Conservation (phyloP, 129 eudicot species). For the Chrysanthemum makinoi region DNA sequence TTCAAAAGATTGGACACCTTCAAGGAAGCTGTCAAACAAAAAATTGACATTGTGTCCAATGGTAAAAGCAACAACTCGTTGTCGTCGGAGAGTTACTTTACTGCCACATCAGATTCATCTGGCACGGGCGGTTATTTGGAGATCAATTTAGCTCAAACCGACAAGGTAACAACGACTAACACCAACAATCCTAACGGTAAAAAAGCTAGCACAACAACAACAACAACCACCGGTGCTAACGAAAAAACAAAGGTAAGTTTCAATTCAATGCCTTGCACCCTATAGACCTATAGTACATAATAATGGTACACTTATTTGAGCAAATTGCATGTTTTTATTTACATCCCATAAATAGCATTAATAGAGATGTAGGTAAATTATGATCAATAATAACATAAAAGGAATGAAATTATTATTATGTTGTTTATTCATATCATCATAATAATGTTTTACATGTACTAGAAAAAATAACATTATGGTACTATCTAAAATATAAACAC, state of each 20-base stretch:
- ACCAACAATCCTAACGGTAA: constrained; percentile 11
- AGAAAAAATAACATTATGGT: too few species aligned
- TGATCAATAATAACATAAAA: too few species aligned
- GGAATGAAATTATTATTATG: too few species aligned
- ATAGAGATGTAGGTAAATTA: too few species aligned
- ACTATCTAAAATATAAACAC: too few species aligned
- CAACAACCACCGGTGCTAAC: constrained; percentile 22
- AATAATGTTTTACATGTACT: too few species aligned
- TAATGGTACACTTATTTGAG: not conserved
- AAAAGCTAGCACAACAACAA: constrained; percentile 35
- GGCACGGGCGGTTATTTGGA: constrained; percentile 33
- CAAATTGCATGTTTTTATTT: not conserved
- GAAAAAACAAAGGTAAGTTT: constrained; percentile 44
- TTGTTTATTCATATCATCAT: too few species aligned
- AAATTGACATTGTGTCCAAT: constrained; percentile 7
- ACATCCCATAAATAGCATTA: too few species aligned
- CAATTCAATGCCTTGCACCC: constrained; percentile 11
- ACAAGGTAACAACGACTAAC: not conserved
- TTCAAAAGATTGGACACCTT: constrained; percentile 48
- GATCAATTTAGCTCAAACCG: constrained; percentile 23
- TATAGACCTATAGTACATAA: not conserved
- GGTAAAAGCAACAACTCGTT: constrained; percentile 36
- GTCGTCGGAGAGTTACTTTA: constrained; percentile 62
- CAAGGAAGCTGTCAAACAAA: constrained; percentile 33
- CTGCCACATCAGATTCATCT: constrained; percentile 33